Percentiles rank a stretch among this genome's conserved stretches.
These are phyloP conservation scores for Pezicula rhizophila DNA, from an alignment of 2,329 filamentous ascomycete genomes.

Conservation along the genomic window DNA sequence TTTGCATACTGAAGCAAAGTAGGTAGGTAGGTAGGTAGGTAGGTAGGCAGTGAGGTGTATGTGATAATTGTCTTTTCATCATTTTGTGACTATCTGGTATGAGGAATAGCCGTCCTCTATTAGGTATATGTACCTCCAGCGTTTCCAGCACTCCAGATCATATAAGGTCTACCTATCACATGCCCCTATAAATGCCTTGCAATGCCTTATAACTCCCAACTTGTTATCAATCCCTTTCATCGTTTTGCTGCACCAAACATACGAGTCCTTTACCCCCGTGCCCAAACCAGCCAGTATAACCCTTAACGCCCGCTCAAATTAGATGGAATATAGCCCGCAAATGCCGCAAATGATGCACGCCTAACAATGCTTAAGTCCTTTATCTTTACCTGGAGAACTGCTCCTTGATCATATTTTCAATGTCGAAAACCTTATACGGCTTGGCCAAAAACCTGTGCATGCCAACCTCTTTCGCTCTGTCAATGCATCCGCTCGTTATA, in stretches of 20 bases:
- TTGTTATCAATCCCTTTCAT: background rate
- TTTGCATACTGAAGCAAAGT: too few species aligned
- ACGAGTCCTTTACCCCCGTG: background rate
- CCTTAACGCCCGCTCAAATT: background rate
- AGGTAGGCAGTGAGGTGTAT: too few species aligned
- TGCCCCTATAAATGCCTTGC: background rate
- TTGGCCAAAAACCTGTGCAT: slow-evolving; percentile 53
- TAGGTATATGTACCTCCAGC: background rate
- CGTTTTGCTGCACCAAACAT: background rate
- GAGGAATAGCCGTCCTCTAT: background rate
- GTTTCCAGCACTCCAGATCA: background rate
- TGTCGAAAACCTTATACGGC: slow-evolving; percentile 47
- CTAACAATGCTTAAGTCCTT: too few species aligned
- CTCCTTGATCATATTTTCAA: slow-evolving; percentile 43
- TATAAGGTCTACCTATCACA: background rate
- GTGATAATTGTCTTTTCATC: too few species aligned
- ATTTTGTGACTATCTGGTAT: too few species aligned
- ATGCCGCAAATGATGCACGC: background rate
- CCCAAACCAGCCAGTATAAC: background rate
- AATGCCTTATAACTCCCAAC: background rate
- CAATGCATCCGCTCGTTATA: slow-evolving; percentile 44
- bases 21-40: too few species aligned
- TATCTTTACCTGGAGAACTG: slow-evolving; percentile 13
- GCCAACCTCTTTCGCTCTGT: slow-evolving; percentile 41
- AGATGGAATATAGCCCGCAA: background rate